These are phyloP conservation scores for Cordyceps javanica DNA, from an alignment of 2,329 filamentous ascomycete genomes.

Conservation along the genomic window DNA sequence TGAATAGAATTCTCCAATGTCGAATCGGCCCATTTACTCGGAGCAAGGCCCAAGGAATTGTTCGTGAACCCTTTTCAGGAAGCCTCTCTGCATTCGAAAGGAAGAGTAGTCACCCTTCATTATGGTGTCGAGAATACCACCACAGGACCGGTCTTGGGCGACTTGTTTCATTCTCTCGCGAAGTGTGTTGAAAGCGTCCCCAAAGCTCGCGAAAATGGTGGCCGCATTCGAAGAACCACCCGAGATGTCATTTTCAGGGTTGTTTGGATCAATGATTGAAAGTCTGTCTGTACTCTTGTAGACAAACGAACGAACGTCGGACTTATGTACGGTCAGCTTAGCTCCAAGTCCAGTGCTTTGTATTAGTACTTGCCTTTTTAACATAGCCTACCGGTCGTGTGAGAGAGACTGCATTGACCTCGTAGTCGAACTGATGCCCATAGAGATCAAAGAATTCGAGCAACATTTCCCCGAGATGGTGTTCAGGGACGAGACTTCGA, in stretches of 20 bases:
- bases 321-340: slow-evolving; percentile 26
- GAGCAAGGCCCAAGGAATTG: slow-evolving; percentile 29
- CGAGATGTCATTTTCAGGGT: slow-evolving; percentile 77
- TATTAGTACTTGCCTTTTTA: slow-evolving; percentile 57
- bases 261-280: slow-evolving; percentile 89
- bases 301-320: slow-evolving; percentile 37
- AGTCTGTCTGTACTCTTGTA: slow-evolving; percentile 63
- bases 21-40: slow-evolving; percentile 18
- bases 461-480: slow-evolving; percentile 73
- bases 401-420: slow-evolving; percentile 66
- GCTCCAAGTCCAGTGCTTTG: neutral
- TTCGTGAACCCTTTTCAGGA: slow-evolving; percentile 48
- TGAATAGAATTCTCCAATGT: neutral
- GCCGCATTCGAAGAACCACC: slow-evolving; percentile 71
- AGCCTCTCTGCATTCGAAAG: slow-evolving; percentile 63
- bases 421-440: slow-evolving; percentile 71
- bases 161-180: slow-evolving; percentile 52
- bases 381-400: slow-evolving; percentile 64
- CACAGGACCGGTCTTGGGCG: slow-evolving; percentile 23
- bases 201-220: slow-evolving; percentile 64
- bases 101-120: slow-evolving; percentile 73
- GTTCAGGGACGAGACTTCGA: slow-evolving; percentile 49
- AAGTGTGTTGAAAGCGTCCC: slow-evolving; percentile 53
- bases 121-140: slow-evolving; percentile 60
- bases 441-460: slow-evolving; percentile 88